Base-by-base conservation (phyloP, 768 basidiomycete species). In the Tulasnella sp. region DNA sequence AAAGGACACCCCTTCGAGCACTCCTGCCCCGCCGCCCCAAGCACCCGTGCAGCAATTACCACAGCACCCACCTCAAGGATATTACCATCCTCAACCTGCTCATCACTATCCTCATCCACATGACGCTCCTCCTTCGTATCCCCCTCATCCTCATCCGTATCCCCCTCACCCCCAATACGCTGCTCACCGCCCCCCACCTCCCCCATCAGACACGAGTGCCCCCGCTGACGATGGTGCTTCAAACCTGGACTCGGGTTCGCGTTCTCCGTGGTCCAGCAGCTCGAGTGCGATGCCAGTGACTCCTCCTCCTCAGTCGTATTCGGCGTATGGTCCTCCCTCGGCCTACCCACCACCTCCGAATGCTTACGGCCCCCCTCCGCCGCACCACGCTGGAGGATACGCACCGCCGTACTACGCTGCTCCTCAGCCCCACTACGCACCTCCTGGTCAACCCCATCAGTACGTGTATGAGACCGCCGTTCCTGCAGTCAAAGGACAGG, bases 271-370 rank as follows among this genome's bases (percentile, higher is more conserved):
- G 75, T 57, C 51, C 16, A 75, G 48, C 48, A 57, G 51, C 35
- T 75, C 75, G 29, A 39, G 48, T 18, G 75, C 48, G 39, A 51
- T 75, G 75, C 75, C 75, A 37, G 75, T 40, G 23, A 75, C 75
- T 39, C 75, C 75, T 46, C 75, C 75, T 13, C 57, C 57, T 46
- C 75, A 75, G 20, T 37, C 42, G 16, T 37, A 44, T 37, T 26
- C 75, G 29, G 48, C 75, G 29, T 37, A 46, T 39, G 48, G 44
- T 23, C 51, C 73, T 35, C n/a, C 51, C 15, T 46, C 44, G 16
- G 26, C 18, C 18, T 42, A 75, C 57, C 35, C 46, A 5, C 57
- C 48, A 51, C 51, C 75, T 57, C 46, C 46, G 5, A 40, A 75
- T 23, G 16, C 48, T 42, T 61, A 55, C 32, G 48, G 39, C 16